Evolutionary conservation across 208 protist genomes (phyloP), one percentile per base, ranked within the genome.

Genomic region (Leishmania guyanensis): DNA sequence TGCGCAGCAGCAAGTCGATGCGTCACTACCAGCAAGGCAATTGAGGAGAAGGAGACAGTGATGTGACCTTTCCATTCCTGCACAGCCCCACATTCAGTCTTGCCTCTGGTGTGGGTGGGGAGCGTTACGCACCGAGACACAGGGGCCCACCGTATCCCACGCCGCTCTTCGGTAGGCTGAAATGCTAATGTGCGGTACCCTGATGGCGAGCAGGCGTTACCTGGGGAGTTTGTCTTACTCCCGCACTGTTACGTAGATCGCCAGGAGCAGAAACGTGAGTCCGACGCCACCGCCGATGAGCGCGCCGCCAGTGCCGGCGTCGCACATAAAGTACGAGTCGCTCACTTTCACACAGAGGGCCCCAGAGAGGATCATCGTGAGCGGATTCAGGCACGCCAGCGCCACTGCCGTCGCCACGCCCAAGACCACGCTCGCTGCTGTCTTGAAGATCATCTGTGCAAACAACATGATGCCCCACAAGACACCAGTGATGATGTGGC

Each of bases 261-360:
- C 80, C 14, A 89, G 72, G 8, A 88, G 46, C 54, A 94, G 56
- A 48, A 94, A 90, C 33, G 87, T 80, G 3, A 97, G 51, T 22
- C 82, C 87, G 53, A 97, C 64, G 36, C 94, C 92, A 20, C 86
- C 87, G 26, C 94, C 94, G 60, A 96, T 90, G 79, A 97, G 88
- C 20, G 82, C 81, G 8, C 90, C 92, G 50, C 92, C 94, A n/a
- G 91, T 83, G 22, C 17, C 26, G 17, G 72, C 84, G 74, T 75
- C 88, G 78, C 92, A 96, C 91, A 97, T 96, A 81, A 95, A 91
- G 75, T 88, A 88, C 1, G 83, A 36, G 68, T 93, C 88, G 50
- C 85, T 86, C 12, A 92, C 62, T 33, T 89, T 79, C 12, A 94
- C 87, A 66, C 94, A 97, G 17, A 97, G 83, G 1, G 88, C 74